Conservation (phyloP, 257 asterid species). For the Parsonsia alboflavescens region DNA sequence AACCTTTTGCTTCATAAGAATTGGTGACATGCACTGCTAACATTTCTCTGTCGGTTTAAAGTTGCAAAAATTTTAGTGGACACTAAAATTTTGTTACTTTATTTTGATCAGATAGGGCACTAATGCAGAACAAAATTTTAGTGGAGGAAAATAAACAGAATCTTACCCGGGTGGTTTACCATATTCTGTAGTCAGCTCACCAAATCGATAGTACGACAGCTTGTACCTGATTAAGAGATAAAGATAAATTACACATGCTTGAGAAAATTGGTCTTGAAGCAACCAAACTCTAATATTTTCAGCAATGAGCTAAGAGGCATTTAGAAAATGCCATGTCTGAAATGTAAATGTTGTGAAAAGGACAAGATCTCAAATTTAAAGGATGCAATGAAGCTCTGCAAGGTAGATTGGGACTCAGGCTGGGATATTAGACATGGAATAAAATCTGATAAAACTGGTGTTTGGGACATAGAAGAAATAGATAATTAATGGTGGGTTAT, state of each 20-base stretch:
- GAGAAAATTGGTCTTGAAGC: background rate
- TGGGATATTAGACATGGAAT: background rate
- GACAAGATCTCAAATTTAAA: background rate
- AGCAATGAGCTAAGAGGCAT: background rate
- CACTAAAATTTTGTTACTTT: background rate
- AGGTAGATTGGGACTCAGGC: background rate
- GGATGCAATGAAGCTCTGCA: too few species aligned
- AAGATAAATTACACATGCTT: constrained; percentile 3
- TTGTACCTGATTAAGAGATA: constrained; percentile 66
- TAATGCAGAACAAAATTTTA: background rate
- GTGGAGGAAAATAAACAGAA: background rate
- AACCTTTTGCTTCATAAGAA: too few species aligned
- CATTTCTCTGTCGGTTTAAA: background rate
- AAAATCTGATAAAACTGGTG: background rate
- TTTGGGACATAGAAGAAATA: background rate
- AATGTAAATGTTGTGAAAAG: background rate
- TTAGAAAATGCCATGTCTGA: background rate
- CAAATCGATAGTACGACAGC: constrained; percentile 89
- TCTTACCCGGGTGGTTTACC: constrained; percentile 98
- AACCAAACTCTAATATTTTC: background rate
- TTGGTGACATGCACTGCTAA: background rate
- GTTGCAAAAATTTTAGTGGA: too few species aligned
- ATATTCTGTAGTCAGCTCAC: constrained; percentile 91
- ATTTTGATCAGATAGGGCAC: background rate
- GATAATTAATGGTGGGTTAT: background rate